phyloP scores from a whole-genome alignment of 192 early-diverging fungal genomes.

The Podochytrium sp. region DNA sequence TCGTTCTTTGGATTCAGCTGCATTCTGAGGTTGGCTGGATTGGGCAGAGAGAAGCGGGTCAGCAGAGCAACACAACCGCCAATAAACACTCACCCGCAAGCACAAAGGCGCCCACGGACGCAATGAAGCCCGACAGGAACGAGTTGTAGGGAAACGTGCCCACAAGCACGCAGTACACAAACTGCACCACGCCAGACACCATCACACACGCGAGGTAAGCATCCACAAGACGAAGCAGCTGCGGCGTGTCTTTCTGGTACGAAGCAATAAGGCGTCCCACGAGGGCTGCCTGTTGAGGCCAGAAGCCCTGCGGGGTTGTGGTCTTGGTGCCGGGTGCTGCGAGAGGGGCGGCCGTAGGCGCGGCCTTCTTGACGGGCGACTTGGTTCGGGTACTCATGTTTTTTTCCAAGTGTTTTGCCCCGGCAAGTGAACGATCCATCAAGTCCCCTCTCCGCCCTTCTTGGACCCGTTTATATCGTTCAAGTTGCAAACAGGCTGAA shows the following conservation, averaged over 20 bases:
- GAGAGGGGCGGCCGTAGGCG: background rate
- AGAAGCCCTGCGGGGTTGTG: too few relatives aligned
- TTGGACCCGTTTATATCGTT: background rate
- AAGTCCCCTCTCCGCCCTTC: background rate
- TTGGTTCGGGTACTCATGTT: too few relatives aligned
- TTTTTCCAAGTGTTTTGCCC: too few relatives aligned
- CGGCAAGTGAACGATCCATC: background rate
- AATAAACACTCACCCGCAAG: constrained; percentile 71
- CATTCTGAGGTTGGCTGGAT: constrained; percentile 86
- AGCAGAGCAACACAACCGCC: too few relatives aligned
- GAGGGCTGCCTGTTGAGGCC: constrained; percentile 17
- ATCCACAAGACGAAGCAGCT: constrained; percentile 88
- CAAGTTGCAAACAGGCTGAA: background rate
- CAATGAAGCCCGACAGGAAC: constrained; percentile 93
- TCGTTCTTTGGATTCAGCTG: constrained; percentile 88
- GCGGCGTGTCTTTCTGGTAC: constrained; percentile 73
- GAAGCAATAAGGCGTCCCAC: constrained; percentile 36
- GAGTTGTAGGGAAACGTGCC: constrained; percentile 98
- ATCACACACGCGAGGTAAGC: constrained; percentile 90
- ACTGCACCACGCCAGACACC: constrained; percentile 88
- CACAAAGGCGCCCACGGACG: constrained; percentile 89
- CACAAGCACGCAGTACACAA: constrained; percentile 81
- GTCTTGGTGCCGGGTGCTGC: too few relatives aligned
- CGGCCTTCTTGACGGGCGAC: background rate
- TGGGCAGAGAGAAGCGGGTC: background rate